These are phyloP conservation scores for Recurvomyces mirabilis DNA, from an alignment of 495 filamentous ascomycete species.

Conservation along the genomic window DNA sequence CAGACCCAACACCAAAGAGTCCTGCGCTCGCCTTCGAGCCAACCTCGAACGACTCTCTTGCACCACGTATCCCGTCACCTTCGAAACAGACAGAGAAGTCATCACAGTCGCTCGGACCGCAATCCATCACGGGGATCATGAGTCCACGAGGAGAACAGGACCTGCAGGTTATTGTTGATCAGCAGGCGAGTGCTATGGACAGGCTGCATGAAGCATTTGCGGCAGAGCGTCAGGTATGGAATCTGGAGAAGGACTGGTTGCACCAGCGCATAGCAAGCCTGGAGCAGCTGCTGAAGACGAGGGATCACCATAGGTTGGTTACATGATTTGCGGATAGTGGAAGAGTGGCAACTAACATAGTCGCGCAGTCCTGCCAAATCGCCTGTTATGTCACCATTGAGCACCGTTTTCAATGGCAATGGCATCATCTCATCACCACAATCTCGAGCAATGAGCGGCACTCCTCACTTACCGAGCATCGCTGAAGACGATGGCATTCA, in stretches of 20 bases:
- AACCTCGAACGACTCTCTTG: slow-evolving; percentile 16
- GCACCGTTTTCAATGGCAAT: neutral
- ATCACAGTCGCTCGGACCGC: neutral
- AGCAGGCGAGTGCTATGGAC: slow-evolving; percentile 15
- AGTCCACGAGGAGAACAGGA: slow-evolving; percentile 4
- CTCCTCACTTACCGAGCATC: slow-evolving; percentile 13
- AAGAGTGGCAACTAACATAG: neutral
- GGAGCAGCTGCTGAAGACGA: slow-evolving; percentile 15
- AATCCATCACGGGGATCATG: slow-evolving; percentile 1
- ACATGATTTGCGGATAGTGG: neutral
- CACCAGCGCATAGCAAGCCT: slow-evolving; percentile 16
- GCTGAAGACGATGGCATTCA: slow-evolving; percentile 14
- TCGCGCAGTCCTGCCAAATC: slow-evolving; percentile 18
- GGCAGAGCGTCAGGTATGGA: slow-evolving; percentile 18
- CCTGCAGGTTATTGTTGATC: slow-evolving; percentile 16
- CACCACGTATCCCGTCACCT: slow-evolving; percentile 5
- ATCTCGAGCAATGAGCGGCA: neutral
- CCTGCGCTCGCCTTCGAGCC: slow-evolving; percentile 17
- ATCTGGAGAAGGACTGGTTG: slow-evolving; percentile 14
- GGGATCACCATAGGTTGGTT: slow-evolving; percentile 16
- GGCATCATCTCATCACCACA: slow-evolving; percentile 14
- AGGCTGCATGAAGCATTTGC: slow-evolving; percentile 19
- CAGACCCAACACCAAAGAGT: slow-evolving; percentile 1
- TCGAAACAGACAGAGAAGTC: neutral
- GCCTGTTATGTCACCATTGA: slow-evolving; percentile 10